phyloP scores from a whole-genome alignment of 768 basidiomycete species.

The Pisolithus marmoratus region DNA sequence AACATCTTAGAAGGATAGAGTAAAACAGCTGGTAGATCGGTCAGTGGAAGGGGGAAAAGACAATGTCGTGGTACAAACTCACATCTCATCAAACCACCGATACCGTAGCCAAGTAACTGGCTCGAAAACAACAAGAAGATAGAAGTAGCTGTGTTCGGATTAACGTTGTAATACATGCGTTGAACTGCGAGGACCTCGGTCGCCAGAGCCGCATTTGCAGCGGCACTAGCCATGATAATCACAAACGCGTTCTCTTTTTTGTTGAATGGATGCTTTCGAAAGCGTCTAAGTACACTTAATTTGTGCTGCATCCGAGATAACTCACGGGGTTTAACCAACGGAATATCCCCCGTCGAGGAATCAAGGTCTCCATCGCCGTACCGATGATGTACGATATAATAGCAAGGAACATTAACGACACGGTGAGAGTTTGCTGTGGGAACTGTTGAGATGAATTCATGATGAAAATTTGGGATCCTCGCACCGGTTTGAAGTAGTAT shows the following conservation, averaged over 20 bases:
- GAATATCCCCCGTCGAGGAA: constrained; percentile 41
- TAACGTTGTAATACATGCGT: constrained; percentile 47
- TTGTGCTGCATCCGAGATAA: background rate
- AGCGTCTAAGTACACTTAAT: background rate
- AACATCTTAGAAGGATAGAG: constrained; percentile 44
- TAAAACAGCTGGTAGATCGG: constrained; percentile 11
- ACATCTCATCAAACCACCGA: constrained; percentile 51
- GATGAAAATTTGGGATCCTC: constrained; percentile 1
- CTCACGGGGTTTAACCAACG: constrained; percentile 47
- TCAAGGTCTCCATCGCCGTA: constrained; percentile 37
- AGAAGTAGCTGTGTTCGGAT: constrained; percentile 39
- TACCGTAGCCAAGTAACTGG: constrained; percentile 43
- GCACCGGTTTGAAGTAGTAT: constrained; percentile 56
- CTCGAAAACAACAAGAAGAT: constrained; percentile 38
- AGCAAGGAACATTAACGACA: constrained; percentile 51
- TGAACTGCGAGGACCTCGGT: constrained; percentile 53
- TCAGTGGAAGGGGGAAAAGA: background rate
- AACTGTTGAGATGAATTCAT: background rate
- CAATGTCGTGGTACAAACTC: constrained; percentile 6
- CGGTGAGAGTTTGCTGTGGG: constrained; percentile 42
- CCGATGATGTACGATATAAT: constrained; percentile 49
- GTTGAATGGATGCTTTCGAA: constrained; percentile 49
- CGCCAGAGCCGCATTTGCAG: constrained; percentile 47
- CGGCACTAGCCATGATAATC: constrained; percentile 52
- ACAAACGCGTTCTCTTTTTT: constrained; percentile 57